These are phyloP conservation scores for Magnolia changhungtana DNA, from an alignment of 164 flowering plant genomes.

Conservation along the genomic window DNA sequence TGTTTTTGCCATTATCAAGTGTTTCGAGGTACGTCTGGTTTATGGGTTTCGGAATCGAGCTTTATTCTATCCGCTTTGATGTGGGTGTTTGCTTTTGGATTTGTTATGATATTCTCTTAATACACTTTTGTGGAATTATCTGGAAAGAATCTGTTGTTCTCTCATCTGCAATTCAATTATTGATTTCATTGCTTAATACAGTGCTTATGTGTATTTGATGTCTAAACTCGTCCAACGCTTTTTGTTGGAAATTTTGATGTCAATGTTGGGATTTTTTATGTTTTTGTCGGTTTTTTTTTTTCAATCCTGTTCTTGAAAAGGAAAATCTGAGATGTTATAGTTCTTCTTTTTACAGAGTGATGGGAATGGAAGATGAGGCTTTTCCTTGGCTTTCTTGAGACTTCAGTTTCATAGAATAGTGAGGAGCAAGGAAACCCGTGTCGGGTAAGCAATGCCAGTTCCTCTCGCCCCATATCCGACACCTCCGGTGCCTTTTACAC, in stretches of 20 bases:
- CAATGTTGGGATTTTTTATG: neutral
- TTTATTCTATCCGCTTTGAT: neutral
- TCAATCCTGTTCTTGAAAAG: neutral
- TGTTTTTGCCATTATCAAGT: neutral
- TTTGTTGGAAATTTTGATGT: conserved; percentile 5
- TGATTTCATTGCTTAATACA: neutral
- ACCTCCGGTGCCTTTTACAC: conserved; percentile 58
- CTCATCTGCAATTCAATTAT: neutral
- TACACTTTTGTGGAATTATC: neutral
- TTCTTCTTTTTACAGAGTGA: conserved; percentile 20
- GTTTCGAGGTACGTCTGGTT: neutral
- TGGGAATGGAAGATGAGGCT: conserved; percentile 29
- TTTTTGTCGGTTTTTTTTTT: neutral
- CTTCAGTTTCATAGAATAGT: conserved; percentile 24
- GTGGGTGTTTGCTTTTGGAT: neutral
- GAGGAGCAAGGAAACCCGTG: conserved; percentile 14
- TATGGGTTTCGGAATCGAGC: neutral
- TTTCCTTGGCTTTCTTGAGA: conserved; percentile 17
- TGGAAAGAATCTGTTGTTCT: neutral
- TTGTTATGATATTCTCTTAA: neutral
- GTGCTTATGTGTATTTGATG: conserved; percentile 3
- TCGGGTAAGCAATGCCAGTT: conserved; percentile 67
- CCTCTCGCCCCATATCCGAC: conserved; percentile 92
- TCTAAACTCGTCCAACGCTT: conserved; percentile 10
- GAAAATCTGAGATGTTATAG: neutral